Percentiles rank a stretch among this genome's conserved stretches.
Conservation (phyloP, 106 monocot genomes). For the Vanilla planifolia region DNA sequence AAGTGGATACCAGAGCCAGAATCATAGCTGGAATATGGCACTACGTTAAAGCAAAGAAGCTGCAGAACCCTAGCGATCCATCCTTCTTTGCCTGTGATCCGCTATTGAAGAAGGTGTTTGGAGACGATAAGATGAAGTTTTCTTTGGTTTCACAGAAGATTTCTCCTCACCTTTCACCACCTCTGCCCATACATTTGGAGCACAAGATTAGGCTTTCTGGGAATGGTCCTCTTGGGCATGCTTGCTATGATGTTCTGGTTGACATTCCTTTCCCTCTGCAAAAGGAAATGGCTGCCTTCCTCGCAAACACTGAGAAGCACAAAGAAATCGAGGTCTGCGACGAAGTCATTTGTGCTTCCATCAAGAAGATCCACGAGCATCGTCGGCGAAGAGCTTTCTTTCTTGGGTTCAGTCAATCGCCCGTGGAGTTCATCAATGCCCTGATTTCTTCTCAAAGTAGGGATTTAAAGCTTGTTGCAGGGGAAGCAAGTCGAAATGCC, state of each 20-base stretch:
- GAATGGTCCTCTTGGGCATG: slow-evolving; percentile 42
- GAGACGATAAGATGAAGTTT: slow-evolving; percentile 89
- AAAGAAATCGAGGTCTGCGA: slow-evolving; percentile 95
- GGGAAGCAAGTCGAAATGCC: slow-evolving; percentile 75
- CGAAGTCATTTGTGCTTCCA: slow-evolving; percentile 80
- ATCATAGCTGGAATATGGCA: slow-evolving; percentile 91
- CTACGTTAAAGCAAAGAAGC: slow-evolving; percentile 89
- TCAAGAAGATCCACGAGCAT: slow-evolving; percentile 99
- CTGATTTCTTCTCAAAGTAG: slow-evolving; percentile 86
- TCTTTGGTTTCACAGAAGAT: slow-evolving; percentile 91
- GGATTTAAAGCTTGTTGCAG: slow-evolving; percentile 83
- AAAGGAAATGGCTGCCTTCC: slow-evolving; percentile 81
- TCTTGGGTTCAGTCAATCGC: slow-evolving; percentile 94
- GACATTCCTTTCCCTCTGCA: slow-evolving; percentile 91
- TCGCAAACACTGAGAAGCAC: slow-evolving; percentile 80
- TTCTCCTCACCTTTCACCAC: slow-evolving; percentile 73
- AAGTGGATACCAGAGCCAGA: slow-evolving; percentile 77
- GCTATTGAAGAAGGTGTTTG: slow-evolving; percentile 73
- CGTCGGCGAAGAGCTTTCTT: slow-evolving; percentile 89
- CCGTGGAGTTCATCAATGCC: slow-evolving; percentile 93
- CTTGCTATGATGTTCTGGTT: slow-evolving; percentile 90
- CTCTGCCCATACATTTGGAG: slow-evolving; percentile 75
- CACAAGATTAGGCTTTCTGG: slow-evolving; percentile 73
- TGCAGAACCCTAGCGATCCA: slow-evolving; percentile 87
- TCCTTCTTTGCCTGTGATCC: slow-evolving; percentile 85